phyloP scores from a whole-genome alignment of 2,329 filamentous ascomycete species.

The Rachicladosporium sp. region DNA sequence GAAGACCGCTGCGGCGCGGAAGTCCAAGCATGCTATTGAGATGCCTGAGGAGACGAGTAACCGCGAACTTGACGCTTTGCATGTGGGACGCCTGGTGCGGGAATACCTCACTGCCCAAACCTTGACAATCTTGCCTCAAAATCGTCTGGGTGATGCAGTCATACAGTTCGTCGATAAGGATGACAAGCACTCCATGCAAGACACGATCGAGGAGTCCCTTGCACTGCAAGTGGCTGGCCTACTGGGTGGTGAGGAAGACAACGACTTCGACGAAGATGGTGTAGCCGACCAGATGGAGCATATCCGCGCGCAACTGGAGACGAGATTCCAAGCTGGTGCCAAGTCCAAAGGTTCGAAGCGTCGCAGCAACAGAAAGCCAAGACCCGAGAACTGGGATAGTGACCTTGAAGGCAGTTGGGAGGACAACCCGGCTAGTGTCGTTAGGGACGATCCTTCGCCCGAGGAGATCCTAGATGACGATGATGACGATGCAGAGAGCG shows the following conservation, averaged over 20 bases:
- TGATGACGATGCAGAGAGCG: slow-evolving; percentile 16
- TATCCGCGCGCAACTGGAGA: slow-evolving; percentile 52
- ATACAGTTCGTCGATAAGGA: slow-evolving; percentile 89
- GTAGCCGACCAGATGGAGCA: slow-evolving; percentile 46
- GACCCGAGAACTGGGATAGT: slow-evolving; percentile 74
- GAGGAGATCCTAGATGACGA: slow-evolving; percentile 36
- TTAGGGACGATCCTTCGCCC: slow-evolving; percentile 37
- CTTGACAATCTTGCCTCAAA: slow-evolving; percentile 83
- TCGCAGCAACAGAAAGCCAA: slow-evolving; percentile 40
- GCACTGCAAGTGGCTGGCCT: slow-evolving; percentile 32
- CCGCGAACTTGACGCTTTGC: slow-evolving; percentile 60
- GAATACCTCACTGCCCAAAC: slow-evolving; percentile 81
- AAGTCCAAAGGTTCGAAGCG: slow-evolving; percentile 36
- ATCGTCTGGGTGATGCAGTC: slow-evolving; percentile 84
- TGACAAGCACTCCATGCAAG: slow-evolving; percentile 75
- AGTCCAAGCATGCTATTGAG: slow-evolving; percentile 39
- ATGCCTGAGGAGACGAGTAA: slow-evolving; percentile 54
- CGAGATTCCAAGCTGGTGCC: slow-evolving; percentile 55
- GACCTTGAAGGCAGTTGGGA: slow-evolving; percentile 81
- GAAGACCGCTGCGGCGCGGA: slow-evolving; percentile 48
- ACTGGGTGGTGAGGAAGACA: slow-evolving; percentile 43
- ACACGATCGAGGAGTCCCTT: slow-evolving; percentile 34
- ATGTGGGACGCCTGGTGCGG: slow-evolving; percentile 76
- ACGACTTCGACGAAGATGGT: slow-evolving; percentile 50
- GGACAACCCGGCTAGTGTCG: slow-evolving; percentile 57